Percentiles rank a stretch among this genome's conserved stretches.
phyloP scores from a whole-genome alignment of 768 basidiomycete genomes.

The Mycena rebaudengoi region DNA sequence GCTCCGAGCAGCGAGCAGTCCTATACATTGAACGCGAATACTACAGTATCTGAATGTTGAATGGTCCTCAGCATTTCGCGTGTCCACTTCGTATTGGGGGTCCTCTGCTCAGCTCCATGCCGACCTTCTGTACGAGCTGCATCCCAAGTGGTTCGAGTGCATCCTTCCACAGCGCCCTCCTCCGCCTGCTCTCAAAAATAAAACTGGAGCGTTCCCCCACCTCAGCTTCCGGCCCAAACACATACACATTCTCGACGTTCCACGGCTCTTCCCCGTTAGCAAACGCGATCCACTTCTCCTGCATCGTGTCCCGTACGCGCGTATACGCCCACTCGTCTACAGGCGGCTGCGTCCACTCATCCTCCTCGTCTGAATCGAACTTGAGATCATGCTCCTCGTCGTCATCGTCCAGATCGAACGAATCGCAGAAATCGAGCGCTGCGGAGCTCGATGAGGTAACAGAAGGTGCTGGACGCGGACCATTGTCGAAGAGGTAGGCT shows the following conservation, averaged over 20 bases:
- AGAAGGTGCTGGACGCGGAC: conserved; percentile 59
- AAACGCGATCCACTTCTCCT: conserved; percentile 79
- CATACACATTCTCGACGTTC: conserved; percentile 73
- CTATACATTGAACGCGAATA: too few relatives aligned
- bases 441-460: conserved; percentile 28
- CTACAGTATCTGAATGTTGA: not conserved
- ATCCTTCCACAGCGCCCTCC: conserved; percentile 68
- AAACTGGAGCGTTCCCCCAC: conserved; percentile 71
- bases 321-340: conserved; percentile 75
- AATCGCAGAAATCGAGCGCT: conserved; percentile 38
- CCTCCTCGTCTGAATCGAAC: conserved; percentile 36
- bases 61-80: not conserved
- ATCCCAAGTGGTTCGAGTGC: conserved; percentile 75
- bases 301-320: conserved; percentile 75
- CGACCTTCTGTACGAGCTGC: conserved; percentile 75
- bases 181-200: conserved; percentile 73
- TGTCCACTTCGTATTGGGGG: conserved; percentile 47
- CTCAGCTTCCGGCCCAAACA: conserved; percentile 87
- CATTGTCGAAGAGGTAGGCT: conserved; percentile 82
- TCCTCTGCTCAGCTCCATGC: conserved; percentile 76
- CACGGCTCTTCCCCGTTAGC: conserved; percentile 80
- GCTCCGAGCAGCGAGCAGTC: not conserved
- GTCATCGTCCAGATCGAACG: conserved; percentile 44
- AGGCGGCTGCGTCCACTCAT: conserved; percentile 62
- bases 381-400: conserved; percentile 42